Evolutionary conservation across 2,329 filamentous ascomycete genomes (phyloP).

Genomic region (Rhytidhysteron rufulum): DNA sequence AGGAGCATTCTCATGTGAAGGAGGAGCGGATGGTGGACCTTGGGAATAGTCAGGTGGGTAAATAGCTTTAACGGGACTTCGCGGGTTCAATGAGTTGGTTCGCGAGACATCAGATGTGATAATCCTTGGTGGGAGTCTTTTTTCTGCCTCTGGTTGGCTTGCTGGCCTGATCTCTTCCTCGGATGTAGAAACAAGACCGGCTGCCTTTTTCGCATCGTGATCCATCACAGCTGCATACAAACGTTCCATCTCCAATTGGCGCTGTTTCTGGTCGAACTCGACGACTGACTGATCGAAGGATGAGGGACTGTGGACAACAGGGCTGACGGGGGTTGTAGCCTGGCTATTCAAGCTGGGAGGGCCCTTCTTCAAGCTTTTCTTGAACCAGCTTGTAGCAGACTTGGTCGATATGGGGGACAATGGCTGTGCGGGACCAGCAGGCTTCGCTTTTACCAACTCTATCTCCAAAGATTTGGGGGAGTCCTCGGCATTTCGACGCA

Average conservation of each 20-base stretch:
- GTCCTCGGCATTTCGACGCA: slow-evolving; percentile 46
- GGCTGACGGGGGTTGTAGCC: slow-evolving; percentile 27
- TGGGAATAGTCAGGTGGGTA: slow-evolving; percentile 40
- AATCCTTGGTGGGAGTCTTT: slow-evolving; percentile 13
- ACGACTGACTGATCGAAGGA: slow-evolving; percentile 76
- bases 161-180: slow-evolving; percentile 13
- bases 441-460: slow-evolving; percentile 52
- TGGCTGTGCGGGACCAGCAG: slow-evolving; percentile 24
- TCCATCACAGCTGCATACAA: slow-evolving; percentile 92
- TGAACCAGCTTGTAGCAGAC: slow-evolving; percentile 29
- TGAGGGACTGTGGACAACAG: slow-evolving; percentile 55
- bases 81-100: slow-evolving; percentile 11
- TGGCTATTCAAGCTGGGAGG: slow-evolving; percentile 15
- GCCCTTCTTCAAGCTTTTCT: slow-evolving; percentile 27
- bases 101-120: slow-evolving; percentile 16
- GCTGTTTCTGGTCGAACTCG: slow-evolving; percentile 67
- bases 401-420: slow-evolving; percentile 29
- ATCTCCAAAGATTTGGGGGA: slow-evolving; percentile 51
- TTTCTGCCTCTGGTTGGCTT: slow-evolving; percentile 1
- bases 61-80: slow-evolving; percentile 44
- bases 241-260: slow-evolving; percentile 79
- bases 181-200: slow-evolving; percentile 21
- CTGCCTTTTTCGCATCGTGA: slow-evolving; percentile 61
- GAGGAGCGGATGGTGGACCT: slow-evolving; percentile 22
- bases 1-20: slow-evolving; percentile 17